Conservation (phyloP, 148 eudicot genomes). For the Persicaria maculosa region DNA sequence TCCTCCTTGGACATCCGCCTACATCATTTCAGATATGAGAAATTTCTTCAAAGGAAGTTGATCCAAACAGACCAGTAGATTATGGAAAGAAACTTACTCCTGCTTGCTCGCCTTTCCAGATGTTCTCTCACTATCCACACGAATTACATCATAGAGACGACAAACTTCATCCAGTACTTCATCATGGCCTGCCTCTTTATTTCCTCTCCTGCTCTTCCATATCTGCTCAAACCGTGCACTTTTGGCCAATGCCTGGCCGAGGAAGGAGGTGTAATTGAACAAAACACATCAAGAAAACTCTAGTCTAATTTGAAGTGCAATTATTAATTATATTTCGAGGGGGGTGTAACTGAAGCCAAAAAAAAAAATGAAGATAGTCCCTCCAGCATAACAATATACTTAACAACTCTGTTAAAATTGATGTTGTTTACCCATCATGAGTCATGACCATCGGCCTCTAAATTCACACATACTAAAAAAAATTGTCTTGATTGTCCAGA, state of each 20-base stretch:
- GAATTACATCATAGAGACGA: slow-evolving; percentile 72
- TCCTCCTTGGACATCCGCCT: slow-evolving; percentile 49
- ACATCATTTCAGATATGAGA: background rate
- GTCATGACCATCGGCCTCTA: too few relatives aligned
- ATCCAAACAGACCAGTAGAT: slow-evolving; percentile 4
- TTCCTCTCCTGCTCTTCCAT: slow-evolving; percentile 71
- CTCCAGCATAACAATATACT: too few relatives aligned
- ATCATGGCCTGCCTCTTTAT: slow-evolving; percentile 32
- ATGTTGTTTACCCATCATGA: too few relatives aligned
- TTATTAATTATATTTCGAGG: too few relatives aligned
- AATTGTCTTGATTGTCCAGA: background rate
- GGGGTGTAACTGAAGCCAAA: too few relatives aligned
- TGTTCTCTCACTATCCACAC: slow-evolving; percentile 63
- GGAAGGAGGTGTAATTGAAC: background rate
- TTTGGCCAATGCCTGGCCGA: slow-evolving; percentile 49
- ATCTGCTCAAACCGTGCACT: slow-evolving; percentile 96
- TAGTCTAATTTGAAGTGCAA: background rate
- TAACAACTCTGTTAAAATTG: too few relatives aligned
- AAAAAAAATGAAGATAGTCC: too few relatives aligned
- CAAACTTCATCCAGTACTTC: slow-evolving; percentile 56
- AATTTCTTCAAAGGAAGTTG: slow-evolving; percentile 4
- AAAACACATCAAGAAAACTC: background rate
- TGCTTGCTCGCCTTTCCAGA: slow-evolving; percentile 25
- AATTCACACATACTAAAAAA: too few relatives aligned
- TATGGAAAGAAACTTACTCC: slow-evolving; percentile 37